Evolutionary conservation across 345 rosid species (phyloP), one percentile per base, ranked within the genome.

Genomic region (Geranium rotundifolium): DNA sequence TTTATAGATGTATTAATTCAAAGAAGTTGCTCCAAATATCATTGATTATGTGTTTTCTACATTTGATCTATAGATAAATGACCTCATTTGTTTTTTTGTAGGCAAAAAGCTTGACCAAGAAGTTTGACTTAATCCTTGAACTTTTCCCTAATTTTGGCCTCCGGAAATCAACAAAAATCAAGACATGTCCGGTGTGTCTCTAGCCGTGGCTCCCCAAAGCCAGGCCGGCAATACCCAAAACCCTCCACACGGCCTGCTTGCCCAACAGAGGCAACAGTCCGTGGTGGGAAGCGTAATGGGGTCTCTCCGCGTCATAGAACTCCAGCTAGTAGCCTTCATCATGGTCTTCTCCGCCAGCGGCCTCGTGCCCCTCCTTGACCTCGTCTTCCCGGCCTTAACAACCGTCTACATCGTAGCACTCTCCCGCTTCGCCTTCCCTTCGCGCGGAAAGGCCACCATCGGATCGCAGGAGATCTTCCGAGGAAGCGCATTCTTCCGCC

Each of bases 311-410:
- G 83, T 85, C 8, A 88, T 88, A 54, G 97, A 93, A 61, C 81
- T 93, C 57, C 97, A 93, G 71, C 78, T 93, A 1, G 96, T 93
- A 0, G 95, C 96, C 17, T 93, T 93, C 77, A 85, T 86, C 49
- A 73, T 85, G 74, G 97, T 90, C 30, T 90, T 93, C 76, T 88
- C 97, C 0, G 88, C 79, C 0, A 90, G 96, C 27, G 97, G 99
- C 55, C 84, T 93, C 5, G 97, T 93, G 59, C 97, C 99, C 0
- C 65, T 86, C 41, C 83, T 90, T 0, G 97, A 90, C 75, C 75
- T 88, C 56, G 74, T 79, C 13, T 93, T 88, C 81, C 99, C 99
- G 0, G 90, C 73, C 65, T 85, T 93, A 30, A 69, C 86, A 7
- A 77, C 96, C 5, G 62, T 78, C 12, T 89, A 86, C 59, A 54